Evolutionary conservation across 768 basidiomycete genomes (phyloP).

Genomic region (Suillus alpinus): DNA sequence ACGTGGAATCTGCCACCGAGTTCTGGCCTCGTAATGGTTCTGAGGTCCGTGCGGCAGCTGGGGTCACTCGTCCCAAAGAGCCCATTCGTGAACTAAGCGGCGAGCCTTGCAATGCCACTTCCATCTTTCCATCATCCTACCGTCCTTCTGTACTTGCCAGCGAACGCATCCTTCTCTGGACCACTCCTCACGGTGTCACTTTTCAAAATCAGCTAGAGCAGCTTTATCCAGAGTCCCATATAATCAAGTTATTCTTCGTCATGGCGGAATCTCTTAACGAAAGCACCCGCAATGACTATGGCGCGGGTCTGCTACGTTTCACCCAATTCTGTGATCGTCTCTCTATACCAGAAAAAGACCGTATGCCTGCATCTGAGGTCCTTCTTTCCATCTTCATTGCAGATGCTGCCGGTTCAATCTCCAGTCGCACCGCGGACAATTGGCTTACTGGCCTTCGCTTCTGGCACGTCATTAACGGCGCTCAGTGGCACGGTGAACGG

Average conservation of each 20-base stretch:
- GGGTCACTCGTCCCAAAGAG: not conserved
- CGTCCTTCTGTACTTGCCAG: constrained; percentile 12
- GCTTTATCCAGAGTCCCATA: not conserved
- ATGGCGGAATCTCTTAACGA: constrained; percentile 16
- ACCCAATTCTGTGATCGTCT: constrained; percentile 35
- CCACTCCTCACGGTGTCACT: constrained; percentile 20
- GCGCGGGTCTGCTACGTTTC: constrained; percentile 32
- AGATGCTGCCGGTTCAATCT: constrained; percentile 12
- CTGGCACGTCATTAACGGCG: constrained; percentile 36
- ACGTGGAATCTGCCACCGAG: not conserved
- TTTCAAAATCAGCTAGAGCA: constrained; percentile 1
- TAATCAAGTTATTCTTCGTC: constrained; percentile 2
- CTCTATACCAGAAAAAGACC: constrained; percentile 27
- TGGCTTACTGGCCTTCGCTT: constrained; percentile 35
- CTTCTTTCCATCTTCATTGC: constrained; percentile 31
- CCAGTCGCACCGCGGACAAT: constrained; percentile 20
- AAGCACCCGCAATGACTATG: constrained; percentile 24
- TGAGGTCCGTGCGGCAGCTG: not conserved
- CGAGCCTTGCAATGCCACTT: not conserved
- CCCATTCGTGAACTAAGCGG: not conserved
- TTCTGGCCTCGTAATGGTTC: not conserved
- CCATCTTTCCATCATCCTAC: constrained; percentile 1
- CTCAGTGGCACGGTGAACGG: constrained; percentile 9
- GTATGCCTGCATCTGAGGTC: constrained; percentile 32
- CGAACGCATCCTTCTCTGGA: constrained; percentile 12